phyloP scores from a whole-genome alignment of 2,329 filamentous ascomycete species.

The Botrytis paeoniae region DNA sequence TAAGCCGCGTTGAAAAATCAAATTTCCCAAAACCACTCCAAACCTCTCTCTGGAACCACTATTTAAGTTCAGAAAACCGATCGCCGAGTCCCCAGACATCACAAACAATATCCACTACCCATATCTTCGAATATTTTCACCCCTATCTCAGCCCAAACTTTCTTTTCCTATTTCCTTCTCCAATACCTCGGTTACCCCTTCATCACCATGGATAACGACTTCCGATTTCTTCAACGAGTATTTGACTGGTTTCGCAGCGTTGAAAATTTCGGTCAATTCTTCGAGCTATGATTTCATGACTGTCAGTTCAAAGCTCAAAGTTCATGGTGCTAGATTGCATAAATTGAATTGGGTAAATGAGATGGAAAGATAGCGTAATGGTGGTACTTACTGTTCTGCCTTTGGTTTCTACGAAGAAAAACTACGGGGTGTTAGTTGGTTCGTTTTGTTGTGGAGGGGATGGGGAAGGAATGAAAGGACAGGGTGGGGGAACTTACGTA shows the following conservation, averaged over 20 bases:
- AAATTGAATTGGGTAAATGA: background rate
- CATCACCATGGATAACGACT: background rate
- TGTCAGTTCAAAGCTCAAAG: background rate
- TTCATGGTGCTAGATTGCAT: too few species aligned
- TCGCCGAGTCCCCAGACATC: background rate
- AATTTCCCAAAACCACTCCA: accelerated
- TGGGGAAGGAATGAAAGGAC: background rate
- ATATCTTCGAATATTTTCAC: background rate
- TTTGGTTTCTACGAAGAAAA: constrained; percentile 19
- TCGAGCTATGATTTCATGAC: background rate
- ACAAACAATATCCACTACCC: background rate
- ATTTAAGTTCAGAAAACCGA: background rate
- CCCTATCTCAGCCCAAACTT: background rate
- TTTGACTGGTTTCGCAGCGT: constrained; percentile 9
- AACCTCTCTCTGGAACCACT: accelerated
- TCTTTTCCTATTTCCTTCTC: background rate
- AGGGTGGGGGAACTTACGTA: background rate
- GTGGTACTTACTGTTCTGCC: background rate
- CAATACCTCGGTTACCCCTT: constrained; percentile 4
- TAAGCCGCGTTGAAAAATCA: background rate
- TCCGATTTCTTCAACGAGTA: constrained; percentile 13
- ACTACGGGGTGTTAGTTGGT: background rate
- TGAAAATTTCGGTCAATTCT: constrained; percentile 15
- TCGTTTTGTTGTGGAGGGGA: background rate
- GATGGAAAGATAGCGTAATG: accelerated